phyloP scores from a whole-genome alignment of 148 eudicot genomes.

The Vaccinium corymbosum region DNA sequence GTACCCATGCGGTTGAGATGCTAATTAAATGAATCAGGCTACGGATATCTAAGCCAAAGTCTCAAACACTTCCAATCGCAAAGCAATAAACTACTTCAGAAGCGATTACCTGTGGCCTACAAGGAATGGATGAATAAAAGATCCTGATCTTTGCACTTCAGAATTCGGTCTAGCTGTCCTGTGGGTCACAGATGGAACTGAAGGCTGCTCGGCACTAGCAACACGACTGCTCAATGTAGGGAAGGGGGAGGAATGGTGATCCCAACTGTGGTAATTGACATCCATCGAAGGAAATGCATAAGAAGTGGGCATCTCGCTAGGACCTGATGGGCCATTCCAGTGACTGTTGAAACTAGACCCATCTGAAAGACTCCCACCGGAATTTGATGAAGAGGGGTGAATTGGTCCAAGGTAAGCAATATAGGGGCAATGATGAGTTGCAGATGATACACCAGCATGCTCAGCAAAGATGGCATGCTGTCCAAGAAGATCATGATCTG shows the following conservation, averaged over 20 bases:
- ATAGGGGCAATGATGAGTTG: slow-evolving; percentile 79
- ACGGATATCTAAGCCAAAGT: background rate
- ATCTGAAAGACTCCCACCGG: slow-evolving; percentile 51
- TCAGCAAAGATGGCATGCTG: slow-evolving; percentile 76
- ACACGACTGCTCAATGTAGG: slow-evolving; percentile 42
- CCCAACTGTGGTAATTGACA: slow-evolving; percentile 68
- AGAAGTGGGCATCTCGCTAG: slow-evolving; percentile 58
- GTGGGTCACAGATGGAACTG: slow-evolving; percentile 45
- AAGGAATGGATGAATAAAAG: slow-evolving; percentile 56
- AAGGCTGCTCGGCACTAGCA: slow-evolving; percentile 57
- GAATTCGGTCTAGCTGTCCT: slow-evolving; percentile 58
- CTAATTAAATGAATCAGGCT: background rate
- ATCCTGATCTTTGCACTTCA: slow-evolving; percentile 67
- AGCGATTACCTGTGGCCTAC: slow-evolving; percentile 61
- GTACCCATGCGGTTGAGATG: background rate
- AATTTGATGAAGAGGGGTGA: slow-evolving; percentile 59
- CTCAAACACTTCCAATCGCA: background rate
- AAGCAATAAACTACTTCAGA: background rate
- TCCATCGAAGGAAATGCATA: slow-evolving; percentile 71
- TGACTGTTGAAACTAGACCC: slow-evolving; percentile 59
- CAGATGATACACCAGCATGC: slow-evolving; percentile 67
- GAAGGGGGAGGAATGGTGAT: slow-evolving; percentile 51
- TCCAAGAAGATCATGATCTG: slow-evolving; percentile 85
- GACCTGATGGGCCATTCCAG: slow-evolving; percentile 68
- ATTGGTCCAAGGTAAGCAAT: slow-evolving; percentile 73